Evolutionary conservation across 495 filamentous ascomycete species (phyloP), one percentile per base, ranked within the genome.

Genomic region (Amphirosellinia nigrospora): DNA sequence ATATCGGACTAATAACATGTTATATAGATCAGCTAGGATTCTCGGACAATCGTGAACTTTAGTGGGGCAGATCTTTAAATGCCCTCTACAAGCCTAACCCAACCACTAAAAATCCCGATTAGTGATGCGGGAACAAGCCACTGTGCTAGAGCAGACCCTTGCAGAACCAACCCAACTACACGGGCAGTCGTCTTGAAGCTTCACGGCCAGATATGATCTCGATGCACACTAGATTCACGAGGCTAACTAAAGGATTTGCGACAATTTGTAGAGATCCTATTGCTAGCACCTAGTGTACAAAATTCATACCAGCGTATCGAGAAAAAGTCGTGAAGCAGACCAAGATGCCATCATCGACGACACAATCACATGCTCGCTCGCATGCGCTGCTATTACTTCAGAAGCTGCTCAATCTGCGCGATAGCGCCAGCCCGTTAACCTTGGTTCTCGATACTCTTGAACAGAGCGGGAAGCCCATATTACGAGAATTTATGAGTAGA

Each of bases 331-430:
- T 4, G 5, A 61, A 16, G 38, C 13, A 19, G 38, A 43, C 23
- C 26, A 71, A 7, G 26, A 87, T 87, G 85, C 78, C 85, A 36
- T 83, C 85, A 4, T 82, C 85, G 4, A 76, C 82, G 21, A 77
- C 90, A 41, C 78, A 90, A 50, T 86, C 88, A 30, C 92, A 96
- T 74, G 87, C 92, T 8, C 87, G 93, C 56, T 92, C 92, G 30
- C 95, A 98, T 80, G 95, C 93, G 80, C 79, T 97, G 55, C 89
- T 97, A 7, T 82, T 97, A 1, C 89, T 98, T 46, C 93, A 94
- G 64, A 95, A 94, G 70, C 82, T 98, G 3, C 84, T 98, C 62
- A 90, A 88, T 72, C 80, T 92, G 16, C 84, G 92, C 39, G 94
- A 97, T 76, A 90, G 86, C 26, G 90, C 90, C 2, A 96, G 93